Evolutionary conservation across 768 basidiomycete species (phyloP).

Genomic region (Ramaria sp.): DNA sequence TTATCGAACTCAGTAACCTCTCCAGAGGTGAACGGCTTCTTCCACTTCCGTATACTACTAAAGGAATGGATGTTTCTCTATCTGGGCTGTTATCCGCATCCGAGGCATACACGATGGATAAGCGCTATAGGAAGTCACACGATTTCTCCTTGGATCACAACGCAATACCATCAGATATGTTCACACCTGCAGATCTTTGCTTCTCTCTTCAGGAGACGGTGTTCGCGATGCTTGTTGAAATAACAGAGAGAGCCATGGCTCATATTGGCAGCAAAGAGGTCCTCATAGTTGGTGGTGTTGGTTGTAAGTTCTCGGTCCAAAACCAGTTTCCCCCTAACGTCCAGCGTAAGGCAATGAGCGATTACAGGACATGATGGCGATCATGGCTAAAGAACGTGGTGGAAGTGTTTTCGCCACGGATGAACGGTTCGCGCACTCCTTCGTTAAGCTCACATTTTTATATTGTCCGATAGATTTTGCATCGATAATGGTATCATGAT

Average conservation of each 20-base stretch:
- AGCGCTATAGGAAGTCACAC: constrained; percentile 51
- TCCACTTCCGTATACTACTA: constrained; percentile 86
- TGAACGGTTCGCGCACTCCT: constrained; percentile 52
- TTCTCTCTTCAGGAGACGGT: constrained; percentile 96
- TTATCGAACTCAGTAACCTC: neutral
- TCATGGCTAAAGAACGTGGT: constrained; percentile 86
- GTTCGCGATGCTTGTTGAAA: constrained; percentile 97
- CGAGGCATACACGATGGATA: constrained; percentile 82
- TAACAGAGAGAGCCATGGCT: constrained; percentile 98
- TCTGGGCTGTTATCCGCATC: constrained; percentile 87
- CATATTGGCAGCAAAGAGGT: constrained; percentile 96
- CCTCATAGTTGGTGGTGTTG: constrained; percentile 97
- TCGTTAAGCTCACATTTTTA: neutral
- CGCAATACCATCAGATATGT: constrained; percentile 39
- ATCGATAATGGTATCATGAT: constrained; percentile 99
- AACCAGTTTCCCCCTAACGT: neutral
- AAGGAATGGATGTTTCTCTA: constrained; percentile 96
- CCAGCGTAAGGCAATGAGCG: constrained; percentile 65
- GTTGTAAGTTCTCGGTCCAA: constrained; percentile 52
- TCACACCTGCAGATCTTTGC: constrained; percentile 93
- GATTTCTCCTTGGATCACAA: constrained; percentile 17
- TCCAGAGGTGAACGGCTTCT: constrained; percentile 74
- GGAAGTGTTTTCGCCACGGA: constrained; percentile 93
- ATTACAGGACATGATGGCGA: constrained; percentile 97
- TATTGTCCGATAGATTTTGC: constrained; percentile 62